These are phyloP conservation scores for Gossypium trilobum DNA, from an alignment of 441 rosid genomes.

Conservation along the genomic window DNA sequence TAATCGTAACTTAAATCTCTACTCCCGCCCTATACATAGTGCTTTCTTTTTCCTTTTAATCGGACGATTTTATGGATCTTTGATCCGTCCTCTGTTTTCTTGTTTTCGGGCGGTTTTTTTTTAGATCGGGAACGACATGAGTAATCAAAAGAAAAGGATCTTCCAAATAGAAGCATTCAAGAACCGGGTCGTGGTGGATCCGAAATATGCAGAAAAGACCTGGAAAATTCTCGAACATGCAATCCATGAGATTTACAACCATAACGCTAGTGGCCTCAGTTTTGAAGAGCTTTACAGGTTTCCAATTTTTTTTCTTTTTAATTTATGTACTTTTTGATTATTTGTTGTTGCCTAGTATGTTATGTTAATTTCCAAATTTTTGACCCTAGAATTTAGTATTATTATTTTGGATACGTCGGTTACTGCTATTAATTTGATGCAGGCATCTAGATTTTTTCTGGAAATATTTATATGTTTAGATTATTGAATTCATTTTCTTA, in stretches of 20 bases:
- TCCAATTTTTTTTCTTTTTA: not conserved
- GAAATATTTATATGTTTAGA: not conserved
- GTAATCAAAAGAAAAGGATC: constrained; percentile 63
- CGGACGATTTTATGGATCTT: not conserved
- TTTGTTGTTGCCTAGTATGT: not conserved
- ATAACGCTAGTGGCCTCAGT: constrained; percentile 67
- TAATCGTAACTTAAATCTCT: not conserved
- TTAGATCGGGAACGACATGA: constrained; percentile 25
- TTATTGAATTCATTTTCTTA: not conserved
- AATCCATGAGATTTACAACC: constrained; percentile 69
- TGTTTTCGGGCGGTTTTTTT: not conserved
- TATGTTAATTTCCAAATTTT: not conserved
- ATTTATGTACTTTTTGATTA: not conserved
- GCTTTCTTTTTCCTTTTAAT: not conserved
- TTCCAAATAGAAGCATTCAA: constrained; percentile 76
- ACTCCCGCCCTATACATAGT: no score
- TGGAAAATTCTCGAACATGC: constrained; percentile 73
- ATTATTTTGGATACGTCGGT: not conserved
- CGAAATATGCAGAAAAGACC: constrained; percentile 65
- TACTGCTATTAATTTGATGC: not conserved
- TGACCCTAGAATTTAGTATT: not conserved
- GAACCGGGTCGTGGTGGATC: constrained; percentile 72
- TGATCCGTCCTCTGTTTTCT: not conserved
- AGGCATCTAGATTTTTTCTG: not conserved
- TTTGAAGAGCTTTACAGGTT: constrained; percentile 72